Evolutionary conservation across 1,139 yeast genomes (phyloP).

Genomic region (Lodderomyces pseudojiufengensis): DNA sequence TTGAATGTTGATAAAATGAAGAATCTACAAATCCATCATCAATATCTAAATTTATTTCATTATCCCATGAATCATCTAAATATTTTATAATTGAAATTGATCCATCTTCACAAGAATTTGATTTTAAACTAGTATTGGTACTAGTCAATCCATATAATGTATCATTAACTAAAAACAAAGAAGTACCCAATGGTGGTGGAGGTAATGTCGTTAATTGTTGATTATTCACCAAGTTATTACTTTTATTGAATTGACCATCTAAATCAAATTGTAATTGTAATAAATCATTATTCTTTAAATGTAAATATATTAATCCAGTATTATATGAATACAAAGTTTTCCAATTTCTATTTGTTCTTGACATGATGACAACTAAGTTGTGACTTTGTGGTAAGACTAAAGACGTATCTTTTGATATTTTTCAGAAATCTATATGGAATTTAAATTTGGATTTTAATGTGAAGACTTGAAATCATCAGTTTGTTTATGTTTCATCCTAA

Average conservation of each 20-base stretch:
- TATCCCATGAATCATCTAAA: conserved; percentile 25
- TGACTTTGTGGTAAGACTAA: neutral
- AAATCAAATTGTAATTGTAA: conserved; percentile 34
- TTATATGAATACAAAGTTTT: conserved; percentile 35
- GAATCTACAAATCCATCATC: conserved; percentile 26
- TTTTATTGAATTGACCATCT: conserved; percentile 20
- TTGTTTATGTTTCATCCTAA: neutral
- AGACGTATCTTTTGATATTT: neutral
- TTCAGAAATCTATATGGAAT: neutral
- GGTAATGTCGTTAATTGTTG: conserved; percentile 22
- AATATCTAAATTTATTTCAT: conserved; percentile 10
- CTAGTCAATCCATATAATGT: conserved; percentile 26
- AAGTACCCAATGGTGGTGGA: conserved; percentile 32
- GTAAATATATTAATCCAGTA: conserved; percentile 34
- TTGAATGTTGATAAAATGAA: conserved; percentile 28
- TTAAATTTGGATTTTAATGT: too few relatives aligned
- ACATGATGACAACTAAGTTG: too few relatives aligned
- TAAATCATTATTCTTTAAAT: conserved; percentile 35
- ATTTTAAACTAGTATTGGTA: conserved; percentile 1
- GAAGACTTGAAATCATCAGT: too few relatives aligned
- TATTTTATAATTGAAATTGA: conserved; percentile 23
- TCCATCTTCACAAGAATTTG: conserved; percentile 30
- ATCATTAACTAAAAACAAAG: conserved; percentile 29
- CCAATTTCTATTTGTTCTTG: conserved; percentile 19
- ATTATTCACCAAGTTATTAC: conserved; percentile 16